These are phyloP conservation scores for Colletotrichum tropicicola DNA, from an alignment of 2,329 filamentous ascomycete genomes.

Conservation along the genomic window DNA sequence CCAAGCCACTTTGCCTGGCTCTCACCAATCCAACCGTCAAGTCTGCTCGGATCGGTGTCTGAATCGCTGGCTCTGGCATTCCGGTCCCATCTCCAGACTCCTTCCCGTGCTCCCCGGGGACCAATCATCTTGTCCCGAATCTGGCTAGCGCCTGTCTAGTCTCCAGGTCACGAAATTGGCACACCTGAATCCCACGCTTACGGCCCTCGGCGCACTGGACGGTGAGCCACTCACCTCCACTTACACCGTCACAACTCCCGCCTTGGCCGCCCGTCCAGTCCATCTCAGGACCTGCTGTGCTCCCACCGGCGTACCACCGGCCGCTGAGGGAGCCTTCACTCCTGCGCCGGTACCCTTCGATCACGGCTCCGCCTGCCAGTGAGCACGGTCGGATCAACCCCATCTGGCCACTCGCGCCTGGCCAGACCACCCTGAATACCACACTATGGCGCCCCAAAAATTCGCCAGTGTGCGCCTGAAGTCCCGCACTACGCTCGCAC, in stretches of 20 bases:
- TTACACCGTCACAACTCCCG: conserved; percentile 16
- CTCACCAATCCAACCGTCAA: too few relatives aligned
- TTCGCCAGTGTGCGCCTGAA: conserved; percentile 54
- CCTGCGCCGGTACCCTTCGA: background rate
- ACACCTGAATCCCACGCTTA: conserved; percentile 21
- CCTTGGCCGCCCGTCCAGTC: conserved; percentile 9
- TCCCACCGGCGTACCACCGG: background rate
- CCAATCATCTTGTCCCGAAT: too few relatives aligned
- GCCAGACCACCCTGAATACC: conserved; percentile 8
- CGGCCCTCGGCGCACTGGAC: background rate
- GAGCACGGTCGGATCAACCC: conserved; percentile 23
- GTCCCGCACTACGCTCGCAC: conserved; percentile 44
- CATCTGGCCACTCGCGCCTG: background rate
- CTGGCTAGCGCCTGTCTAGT: too few relatives aligned
- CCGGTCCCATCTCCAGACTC: too few relatives aligned
- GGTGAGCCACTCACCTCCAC: conserved; percentile 16
- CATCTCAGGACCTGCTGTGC: conserved; percentile 4
- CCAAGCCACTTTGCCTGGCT: too few relatives aligned
- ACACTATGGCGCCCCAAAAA: conserved; percentile 48
- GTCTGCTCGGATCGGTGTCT: too few relatives aligned
- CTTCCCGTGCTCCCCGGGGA: too few relatives aligned
- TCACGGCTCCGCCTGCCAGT: too few relatives aligned
- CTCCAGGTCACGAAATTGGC: too few relatives aligned
- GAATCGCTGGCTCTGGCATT: too few relatives aligned
- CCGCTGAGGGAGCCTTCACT: conserved; percentile 3